Base-by-base conservation (phyloP, 441 rosid genomes). In the Hura crepitans region DNA sequence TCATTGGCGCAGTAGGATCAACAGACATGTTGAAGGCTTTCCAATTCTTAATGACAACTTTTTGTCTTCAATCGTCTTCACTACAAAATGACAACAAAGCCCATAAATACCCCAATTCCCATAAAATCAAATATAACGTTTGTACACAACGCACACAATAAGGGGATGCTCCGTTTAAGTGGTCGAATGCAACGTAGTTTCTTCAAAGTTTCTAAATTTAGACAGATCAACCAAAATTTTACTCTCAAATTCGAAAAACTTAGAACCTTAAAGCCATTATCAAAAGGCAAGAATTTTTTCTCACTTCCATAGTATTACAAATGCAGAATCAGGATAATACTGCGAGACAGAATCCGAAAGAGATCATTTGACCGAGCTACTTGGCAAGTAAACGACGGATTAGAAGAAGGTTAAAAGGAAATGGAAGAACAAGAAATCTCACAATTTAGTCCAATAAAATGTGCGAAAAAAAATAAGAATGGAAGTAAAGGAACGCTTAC, bases 71-170 rank as follows among this genome's bases (percentile, higher is more conserved):
- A 56, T 56, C 55, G 68, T 68, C 66, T 55, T 51, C 75, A 64
- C 58, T 59, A 60, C 73, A 66, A 54, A 75, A 68, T 55, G 69
- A 72, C n/a, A 73, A 62, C 6, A 61, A 68, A 60, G 31, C 18
- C 47, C 51, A 67, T 14, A 54, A 71, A 45, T 49, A 71, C 45
- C 68, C 54, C 42, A 51, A 66, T 47, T 54, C 45, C 55, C 72
- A 12, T 8, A 64, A 72, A 66, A 46, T 10, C 20, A 57, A 72
- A 46, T 14, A 30, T 12, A 18, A 57, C 11, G 5, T 2, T 2
- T 15, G 25, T 25, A 54, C 47, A 35, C 23, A 51, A 20, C 7
- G 27, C 46, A 22, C n/a, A 7, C n/a, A 53, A 35, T 46, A 62
- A 20, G 7, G 27, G 0, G 14, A 28, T 10, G 50, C 17, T 9